Evolutionary conservation across 2,329 filamentous ascomycete genomes (phyloP), one percentile per base, ranked within the genome.

Genomic region (Fusarium equiseti): DNA sequence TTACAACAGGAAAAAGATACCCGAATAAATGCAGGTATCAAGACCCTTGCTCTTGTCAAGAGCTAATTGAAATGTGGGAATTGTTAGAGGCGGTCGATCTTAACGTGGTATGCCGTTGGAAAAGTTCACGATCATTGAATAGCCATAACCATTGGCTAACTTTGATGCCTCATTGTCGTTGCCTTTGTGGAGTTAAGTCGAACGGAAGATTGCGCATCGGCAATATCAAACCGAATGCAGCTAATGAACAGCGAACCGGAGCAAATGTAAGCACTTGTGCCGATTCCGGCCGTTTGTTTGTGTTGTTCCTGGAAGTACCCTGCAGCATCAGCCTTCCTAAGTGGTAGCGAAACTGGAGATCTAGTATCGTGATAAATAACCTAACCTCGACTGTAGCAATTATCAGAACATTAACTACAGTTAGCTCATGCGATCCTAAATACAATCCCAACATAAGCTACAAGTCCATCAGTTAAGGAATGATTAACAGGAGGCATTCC

Each of bases 341-440:
- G 9, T 20, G 2, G n/a, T 9, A 38, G n/a, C n/a, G 4, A 2
- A 13, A 22, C 27, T 20, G 15, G 20, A 12, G 15, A 11, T 22
- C 46, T 15, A 18, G 15, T 2, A 13, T 16, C 1, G 2, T 4
- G 5, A n/a, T n/a, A n/a, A n/a, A n/a, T n/a, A n/a, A n/a, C n/a
- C n/a, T n/a, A n/a, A n/a, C n/a, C n/a, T n/a, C n/a, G n/a, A n/a
- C n/a, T n/a, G n/a, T n/a, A n/a, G n/a, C n/a, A n/a, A n/a, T 16
- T 4, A 29, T 22, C 12, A 16, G 2, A 22, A 7, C 3, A 22
- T 29, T n/a, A n/a, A n/a, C n/a, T n/a, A 20, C 8, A 10, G 0
- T 20, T 3, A 2, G 8, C 6, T 13, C 8, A 20, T n/a, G 20
- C 6, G 0, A 31, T 22, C 8, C 8, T 3, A 29, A 7, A 16